Percentiles rank a stretch among this genome's conserved stretches.
Evolutionary conservation across 805 yeast genomes (phyloP).

Genomic region (Hanseniaspora valbyensis): DNA sequence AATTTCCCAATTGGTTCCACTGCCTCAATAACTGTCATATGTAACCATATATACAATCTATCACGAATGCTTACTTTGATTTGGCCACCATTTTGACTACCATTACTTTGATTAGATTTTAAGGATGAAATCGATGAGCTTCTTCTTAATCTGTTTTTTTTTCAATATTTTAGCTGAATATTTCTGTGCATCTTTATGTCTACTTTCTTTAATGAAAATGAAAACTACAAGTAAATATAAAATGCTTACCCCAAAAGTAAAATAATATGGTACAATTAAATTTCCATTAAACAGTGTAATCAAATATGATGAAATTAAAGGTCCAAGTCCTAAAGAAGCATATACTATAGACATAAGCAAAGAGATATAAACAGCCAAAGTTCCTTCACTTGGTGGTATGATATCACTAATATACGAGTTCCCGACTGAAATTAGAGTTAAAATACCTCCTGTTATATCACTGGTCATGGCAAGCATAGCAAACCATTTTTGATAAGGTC

Average conservation of each 20-base stretch:
- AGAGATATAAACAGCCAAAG: conserved; percentile 41
- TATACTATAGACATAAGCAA: conserved; percentile 47
- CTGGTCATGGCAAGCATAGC: conserved; percentile 38
- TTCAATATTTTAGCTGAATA: conserved; percentile 38
- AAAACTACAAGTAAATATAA: conserved; percentile 30
- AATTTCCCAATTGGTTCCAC: conserved; percentile 43
- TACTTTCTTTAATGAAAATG: conserved; percentile 49
- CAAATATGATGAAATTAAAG: conserved; percentile 41
- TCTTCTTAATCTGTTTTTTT: conserved; percentile 14
- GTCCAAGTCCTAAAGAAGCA: conserved; percentile 55
- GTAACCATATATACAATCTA: conserved; percentile 7
- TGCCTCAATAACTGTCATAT: conserved; percentile 21
- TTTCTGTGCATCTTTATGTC: conserved; percentile 43
- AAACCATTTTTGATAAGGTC: conserved; percentile 30
- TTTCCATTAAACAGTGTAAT: conserved; percentile 25
- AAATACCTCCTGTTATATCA: conserved; percentile 51
- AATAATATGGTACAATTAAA: conserved; percentile 27
- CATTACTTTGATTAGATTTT: neutral
- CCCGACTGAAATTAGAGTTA: conserved; percentile 44
- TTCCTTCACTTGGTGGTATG: conserved; percentile 49
- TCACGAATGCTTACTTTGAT: neutral
- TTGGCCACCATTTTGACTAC: neutral
- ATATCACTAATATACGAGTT: conserved; percentile 69
- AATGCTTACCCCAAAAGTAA: conserved; percentile 25
- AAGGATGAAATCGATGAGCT: conserved; percentile 6